phyloP scores from a whole-genome alignment of 1,284 basidiomycete species.

The Pseudozyma tsukubaensis region DNA sequence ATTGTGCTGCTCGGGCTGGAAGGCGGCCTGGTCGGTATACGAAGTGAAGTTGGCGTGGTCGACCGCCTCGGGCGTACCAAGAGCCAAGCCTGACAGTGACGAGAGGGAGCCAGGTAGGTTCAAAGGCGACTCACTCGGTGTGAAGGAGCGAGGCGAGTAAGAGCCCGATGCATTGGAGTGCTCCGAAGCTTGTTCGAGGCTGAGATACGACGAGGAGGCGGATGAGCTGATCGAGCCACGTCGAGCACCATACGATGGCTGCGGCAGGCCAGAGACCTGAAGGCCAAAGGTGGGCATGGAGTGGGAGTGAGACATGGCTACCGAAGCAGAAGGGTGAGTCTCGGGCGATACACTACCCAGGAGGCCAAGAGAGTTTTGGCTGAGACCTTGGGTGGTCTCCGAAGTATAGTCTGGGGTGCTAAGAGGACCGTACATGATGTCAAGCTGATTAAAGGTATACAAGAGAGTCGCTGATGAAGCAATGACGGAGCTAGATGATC shows the following conservation, averaged over 20 bases:
- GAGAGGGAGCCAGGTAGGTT: conserved; percentile 43
- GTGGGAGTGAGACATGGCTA: conserved; percentile 43
- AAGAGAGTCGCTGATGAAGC: not conserved
- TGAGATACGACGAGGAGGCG: conserved; percentile 43
- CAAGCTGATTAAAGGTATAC: not conserved
- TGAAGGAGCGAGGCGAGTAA: conserved; percentile 48
- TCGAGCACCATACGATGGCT: conserved; percentile 17
- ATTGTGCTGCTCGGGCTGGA: conserved; percentile 44
- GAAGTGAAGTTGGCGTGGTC: conserved; percentile 24
- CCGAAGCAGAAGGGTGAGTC: conserved; percentile 14
- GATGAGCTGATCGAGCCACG: conserved; percentile 46
- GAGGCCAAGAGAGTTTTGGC: conserved; percentile 45
- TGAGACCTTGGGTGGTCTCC: conserved; percentile 11
- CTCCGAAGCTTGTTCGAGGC: conserved; percentile 32
- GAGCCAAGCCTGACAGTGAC: conserved; percentile 45
- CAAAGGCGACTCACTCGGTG: conserved; percentile 42
- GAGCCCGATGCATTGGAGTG: conserved; percentile 19
- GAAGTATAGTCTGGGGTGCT: conserved; percentile 8
- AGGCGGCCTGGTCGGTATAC: conserved; percentile 23
- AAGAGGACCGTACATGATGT: conserved; percentile 30
- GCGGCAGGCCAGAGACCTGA: conserved; percentile 16
- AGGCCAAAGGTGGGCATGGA: conserved; percentile 34
- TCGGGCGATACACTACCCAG: conserved; percentile 35
- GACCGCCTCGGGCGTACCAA: conserved; percentile 36
- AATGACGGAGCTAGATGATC: not conserved